Base-by-base conservation (phyloP, 1,284 basidiomycete genomes). In the Sporisorium graminicola region DNA sequence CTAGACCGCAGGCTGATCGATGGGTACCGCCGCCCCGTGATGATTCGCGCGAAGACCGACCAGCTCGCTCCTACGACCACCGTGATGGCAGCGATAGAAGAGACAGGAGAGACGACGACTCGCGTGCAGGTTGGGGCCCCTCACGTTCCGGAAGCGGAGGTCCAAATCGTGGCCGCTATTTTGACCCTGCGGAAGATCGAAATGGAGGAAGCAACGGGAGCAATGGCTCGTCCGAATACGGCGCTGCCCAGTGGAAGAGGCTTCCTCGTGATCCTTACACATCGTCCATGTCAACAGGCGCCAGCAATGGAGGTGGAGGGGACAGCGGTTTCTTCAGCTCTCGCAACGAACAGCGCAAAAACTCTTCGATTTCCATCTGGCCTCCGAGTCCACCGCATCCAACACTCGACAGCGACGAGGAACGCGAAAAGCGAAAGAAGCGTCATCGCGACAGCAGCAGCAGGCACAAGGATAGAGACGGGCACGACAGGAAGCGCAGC, bases 301-400 rank as follows among this genome's bases (percentile, higher is more conserved):
- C 40, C 29, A 40, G 35, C 13, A 44, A 43, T 16, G 54, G 16
- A 3, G 29, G 49, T 22, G n/a, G 49, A 18, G 61, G 18, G 0
- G 56, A 67, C 46, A 69, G 68, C n/a, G 53, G 63, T 35, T 74
- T 78, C 58, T 74, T 78, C 29, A 54, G 58, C 51, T 70, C 67
- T 5, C 73, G 78, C 51, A 69, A 80, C 58, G 66, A 78, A 42
- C 77, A 82, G 55, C 71, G 80, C 29, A 79, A 79, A 43, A 62
- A 74, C 27, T 74, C 74, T 6, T 79, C 58, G 6, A 16, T 78
- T 9, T 78, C 76, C 29, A 78, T 82, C 53, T 82, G 80, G 80
- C 80, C 80, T 8, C 63, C 67, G 3, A 77, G 74, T 5, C 80
- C 80, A 5, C 65, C 58, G 6, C 68, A 73, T 35, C 77, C 79